These are phyloP conservation scores for Phalaenopsis equestris DNA, from an alignment of 106 monocot species.

Conservation along the genomic window DNA sequence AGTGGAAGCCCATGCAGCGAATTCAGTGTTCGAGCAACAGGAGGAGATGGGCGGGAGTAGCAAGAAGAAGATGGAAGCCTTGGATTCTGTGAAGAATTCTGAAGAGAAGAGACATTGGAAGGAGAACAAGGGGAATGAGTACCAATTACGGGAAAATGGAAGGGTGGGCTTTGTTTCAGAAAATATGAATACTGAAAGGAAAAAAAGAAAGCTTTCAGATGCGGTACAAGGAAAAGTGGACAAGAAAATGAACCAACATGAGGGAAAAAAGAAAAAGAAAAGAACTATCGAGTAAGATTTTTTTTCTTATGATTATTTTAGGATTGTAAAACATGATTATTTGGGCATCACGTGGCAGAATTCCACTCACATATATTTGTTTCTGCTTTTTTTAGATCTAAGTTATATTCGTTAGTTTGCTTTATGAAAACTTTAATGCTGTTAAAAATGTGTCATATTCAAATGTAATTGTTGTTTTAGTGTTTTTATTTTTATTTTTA, in stretches of 20 bases:
- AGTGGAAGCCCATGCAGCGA: background rate
- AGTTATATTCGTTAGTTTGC: background rate
- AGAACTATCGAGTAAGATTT: background rate
- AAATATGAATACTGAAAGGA: background rate
- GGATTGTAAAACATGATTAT: background rate
- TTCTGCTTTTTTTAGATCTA: background rate
- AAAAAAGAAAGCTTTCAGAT: slow-evolving; percentile 7
- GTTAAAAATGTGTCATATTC: background rate
- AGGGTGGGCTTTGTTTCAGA: background rate
- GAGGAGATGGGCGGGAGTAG: background rate
- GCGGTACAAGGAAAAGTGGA: background rate
- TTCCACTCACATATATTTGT: background rate
- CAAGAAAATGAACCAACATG: background rate
- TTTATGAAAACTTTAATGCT: background rate
- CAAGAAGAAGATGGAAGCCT: background rate
- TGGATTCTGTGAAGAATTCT: background rate
- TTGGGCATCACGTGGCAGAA: background rate
- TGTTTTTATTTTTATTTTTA: background rate
- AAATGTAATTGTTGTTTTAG: background rate
- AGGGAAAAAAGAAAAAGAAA: slow-evolving; percentile 5
- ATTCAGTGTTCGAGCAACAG: background rate
- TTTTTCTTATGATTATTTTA: background rate
- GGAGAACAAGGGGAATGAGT: background rate
- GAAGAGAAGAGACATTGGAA: background rate
- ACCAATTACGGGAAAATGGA: background rate